phyloP scores from a whole-genome alignment of 805 yeast genomes.

The Zygoascus bituminiphila region DNA sequence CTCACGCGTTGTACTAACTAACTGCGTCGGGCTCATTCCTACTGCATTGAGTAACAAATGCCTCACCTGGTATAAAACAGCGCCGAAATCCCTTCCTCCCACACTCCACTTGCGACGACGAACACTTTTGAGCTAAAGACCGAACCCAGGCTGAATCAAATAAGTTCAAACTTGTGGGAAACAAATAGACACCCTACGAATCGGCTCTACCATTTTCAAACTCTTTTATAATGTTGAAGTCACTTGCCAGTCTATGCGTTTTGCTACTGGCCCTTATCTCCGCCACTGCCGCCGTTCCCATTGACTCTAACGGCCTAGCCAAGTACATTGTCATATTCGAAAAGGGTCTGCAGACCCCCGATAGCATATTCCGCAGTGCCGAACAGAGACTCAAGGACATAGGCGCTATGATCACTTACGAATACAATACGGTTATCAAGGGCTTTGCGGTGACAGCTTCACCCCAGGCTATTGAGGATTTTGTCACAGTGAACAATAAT shows the following conservation, averaged over 20 bases:
- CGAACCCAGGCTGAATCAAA: no score
- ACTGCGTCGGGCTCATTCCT: no score
- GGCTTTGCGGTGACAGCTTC: constrained; percentile 42
- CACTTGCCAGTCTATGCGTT: background rate
- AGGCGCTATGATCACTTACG: constrained; percentile 42
- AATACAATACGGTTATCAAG: constrained; percentile 38
- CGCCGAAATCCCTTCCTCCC: background rate
- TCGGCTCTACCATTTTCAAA: no score
- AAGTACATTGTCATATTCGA: constrained; percentile 26
- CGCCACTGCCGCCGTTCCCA: constrained; percentile 37
- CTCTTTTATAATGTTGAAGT: no score
- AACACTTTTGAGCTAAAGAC: background rate
- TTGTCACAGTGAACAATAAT: constrained; percentile 18
- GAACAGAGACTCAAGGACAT: constrained; percentile 29
- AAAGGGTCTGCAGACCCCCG: constrained; percentile 27
- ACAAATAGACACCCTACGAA: no score
- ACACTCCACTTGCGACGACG: background rate
- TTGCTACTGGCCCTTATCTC: constrained; percentile 22
- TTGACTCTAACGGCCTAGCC: background rate
- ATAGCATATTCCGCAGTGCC: constrained; percentile 27
- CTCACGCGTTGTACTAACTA: no score
- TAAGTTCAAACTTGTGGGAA: no score
- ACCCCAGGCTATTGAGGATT: constrained; percentile 19
- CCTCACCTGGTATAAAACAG: background rate
- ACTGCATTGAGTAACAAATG: background rate